phyloP scores from a whole-genome alignment of 176 grass and related monocot genomes.

The Musa itinerans region DNA sequence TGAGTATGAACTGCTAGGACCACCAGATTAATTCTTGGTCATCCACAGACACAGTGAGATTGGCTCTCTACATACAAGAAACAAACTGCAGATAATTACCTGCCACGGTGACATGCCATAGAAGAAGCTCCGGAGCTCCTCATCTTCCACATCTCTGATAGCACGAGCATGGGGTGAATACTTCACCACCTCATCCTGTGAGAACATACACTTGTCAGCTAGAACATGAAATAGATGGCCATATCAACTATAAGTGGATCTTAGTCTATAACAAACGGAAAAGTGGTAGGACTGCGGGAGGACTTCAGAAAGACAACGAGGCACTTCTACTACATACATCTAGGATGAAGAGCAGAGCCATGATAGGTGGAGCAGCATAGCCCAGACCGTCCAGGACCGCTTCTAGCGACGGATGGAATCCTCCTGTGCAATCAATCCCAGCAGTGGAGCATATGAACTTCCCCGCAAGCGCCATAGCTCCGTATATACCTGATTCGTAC shows the following conservation, averaged over 20 bases:
- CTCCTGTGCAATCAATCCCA: slow-evolving; percentile 59
- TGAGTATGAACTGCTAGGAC: slow-evolving; percentile 57
- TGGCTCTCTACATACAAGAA: neutral
- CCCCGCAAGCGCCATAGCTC: slow-evolving; percentile 70
- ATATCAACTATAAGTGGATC: too few relatives aligned
- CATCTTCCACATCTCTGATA: slow-evolving; percentile 94
- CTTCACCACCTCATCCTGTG: slow-evolving; percentile 90
- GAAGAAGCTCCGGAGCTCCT: slow-evolving; percentile 95
- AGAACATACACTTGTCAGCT: neutral
- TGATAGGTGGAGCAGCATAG: slow-evolving; percentile 84
- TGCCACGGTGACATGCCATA: slow-evolving; percentile 97
- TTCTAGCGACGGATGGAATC: slow-evolving; percentile 63
- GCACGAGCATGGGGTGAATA: slow-evolving; percentile 94
- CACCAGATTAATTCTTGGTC: neutral
- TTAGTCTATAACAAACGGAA: too few relatives aligned
- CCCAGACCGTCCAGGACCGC: slow-evolving; percentile 77
- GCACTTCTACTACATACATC: slow-evolving; percentile 32
- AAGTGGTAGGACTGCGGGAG: neutral
- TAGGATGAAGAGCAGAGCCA: slow-evolving; percentile 88
- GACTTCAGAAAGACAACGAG: neutral
- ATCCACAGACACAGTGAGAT: neutral
- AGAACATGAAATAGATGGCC: neutral
- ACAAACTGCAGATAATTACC: slow-evolving; percentile 24
- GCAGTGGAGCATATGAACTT: slow-evolving; percentile 76
- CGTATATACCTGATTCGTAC: slow-evolving; percentile 53